Evolutionary conservation across 2,329 filamentous ascomycete genomes (phyloP).

Genomic region (Cladosporium sp.): DNA sequence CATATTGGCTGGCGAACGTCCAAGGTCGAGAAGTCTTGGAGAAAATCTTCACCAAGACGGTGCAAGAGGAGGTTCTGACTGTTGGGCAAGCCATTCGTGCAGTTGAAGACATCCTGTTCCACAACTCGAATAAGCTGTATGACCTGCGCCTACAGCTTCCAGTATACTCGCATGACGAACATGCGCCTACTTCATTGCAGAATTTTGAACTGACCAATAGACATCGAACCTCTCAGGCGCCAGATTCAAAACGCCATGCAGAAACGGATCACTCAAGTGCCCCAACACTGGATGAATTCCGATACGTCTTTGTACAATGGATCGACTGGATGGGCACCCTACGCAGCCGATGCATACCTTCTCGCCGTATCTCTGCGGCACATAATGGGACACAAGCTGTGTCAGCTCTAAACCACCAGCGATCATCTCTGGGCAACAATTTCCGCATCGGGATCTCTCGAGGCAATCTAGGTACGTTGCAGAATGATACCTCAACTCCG

Average conservation of each 20-base stretch:
- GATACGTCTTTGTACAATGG: conserved; percentile 75
- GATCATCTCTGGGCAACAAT: not conserved
- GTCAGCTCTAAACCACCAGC: not conserved
- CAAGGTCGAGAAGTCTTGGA: conserved; percentile 73
- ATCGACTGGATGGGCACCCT: conserved; percentile 73
- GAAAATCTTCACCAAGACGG: conserved; percentile 66
- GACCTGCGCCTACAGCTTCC: conserved; percentile 45
- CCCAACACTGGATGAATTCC: conserved; percentile 28
- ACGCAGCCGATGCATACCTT: conserved; percentile 66
- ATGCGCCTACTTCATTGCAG: no score
- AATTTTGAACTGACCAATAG: not conserved
- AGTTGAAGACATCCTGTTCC: conserved; percentile 69
- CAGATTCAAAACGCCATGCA: no score
- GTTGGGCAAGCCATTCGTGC: conserved; percentile 63
- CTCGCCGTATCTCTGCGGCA: conserved; percentile 24
- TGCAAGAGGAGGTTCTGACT: conserved; percentile 63
- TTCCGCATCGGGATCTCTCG: conserved; percentile 60
- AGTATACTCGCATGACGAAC: not conserved
- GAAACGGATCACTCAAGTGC: not conserved
- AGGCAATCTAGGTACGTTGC: conserved; percentile 65
- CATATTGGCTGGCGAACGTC: conserved; percentile 69
- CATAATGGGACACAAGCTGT: no score
- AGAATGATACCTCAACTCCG: conserved; percentile 61
- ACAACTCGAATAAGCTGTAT: conserved; percentile 76
- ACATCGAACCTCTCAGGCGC: not conserved